A percentile compares a stretch with the other conserved stretches of the same genome.
phyloP scores from a whole-genome alignment of 1,284 basidiomycete species.

The Apiotrichum siamense region DNA sequence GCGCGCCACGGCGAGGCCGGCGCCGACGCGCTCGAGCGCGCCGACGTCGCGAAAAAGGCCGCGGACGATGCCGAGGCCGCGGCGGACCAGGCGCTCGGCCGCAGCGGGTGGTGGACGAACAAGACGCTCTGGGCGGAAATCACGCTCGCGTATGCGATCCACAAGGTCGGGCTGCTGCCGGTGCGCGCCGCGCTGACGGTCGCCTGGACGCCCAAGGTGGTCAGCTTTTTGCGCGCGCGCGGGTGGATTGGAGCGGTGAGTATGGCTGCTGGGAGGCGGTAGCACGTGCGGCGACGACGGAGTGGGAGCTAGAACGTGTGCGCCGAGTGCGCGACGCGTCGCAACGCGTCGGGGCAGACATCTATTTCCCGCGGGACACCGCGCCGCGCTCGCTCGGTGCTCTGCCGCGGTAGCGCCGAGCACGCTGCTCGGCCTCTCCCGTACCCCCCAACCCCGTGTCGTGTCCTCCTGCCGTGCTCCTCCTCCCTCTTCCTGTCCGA shows the following conservation, averaged over 20 bases:
- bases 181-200: slow-evolving; percentile 83
- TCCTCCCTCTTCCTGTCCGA: no score
- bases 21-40: slow-evolving; percentile 16
- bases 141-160: slow-evolving; percentile 86
- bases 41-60: slow-evolving; percentile 14
- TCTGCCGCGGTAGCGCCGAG: no score
- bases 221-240: slow-evolving; percentile 64
- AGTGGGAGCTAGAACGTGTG: no score
- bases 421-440: no score
- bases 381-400: no score
- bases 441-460: no score
- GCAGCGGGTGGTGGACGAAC: slow-evolving; percentile 51
- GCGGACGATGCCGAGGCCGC: slow-evolving; percentile 50
- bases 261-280: background rate
- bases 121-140: slow-evolving; percentile 85
- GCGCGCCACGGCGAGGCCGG: slow-evolving; percentile 30
- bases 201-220: slow-evolving; percentile 74
- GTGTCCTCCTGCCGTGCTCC: background rate
- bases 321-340: no score
- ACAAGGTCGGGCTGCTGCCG: slow-evolving; percentile 92
- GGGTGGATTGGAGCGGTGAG: slow-evolving; percentile 58
- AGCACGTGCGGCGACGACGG: background rate
- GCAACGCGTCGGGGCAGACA: no score
- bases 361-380: no score
- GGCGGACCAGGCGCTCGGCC: slow-evolving; percentile 50